Conservation (phyloP, 2,329 filamentous ascomycete genomes). For the Venturia aucupariae region DNA sequence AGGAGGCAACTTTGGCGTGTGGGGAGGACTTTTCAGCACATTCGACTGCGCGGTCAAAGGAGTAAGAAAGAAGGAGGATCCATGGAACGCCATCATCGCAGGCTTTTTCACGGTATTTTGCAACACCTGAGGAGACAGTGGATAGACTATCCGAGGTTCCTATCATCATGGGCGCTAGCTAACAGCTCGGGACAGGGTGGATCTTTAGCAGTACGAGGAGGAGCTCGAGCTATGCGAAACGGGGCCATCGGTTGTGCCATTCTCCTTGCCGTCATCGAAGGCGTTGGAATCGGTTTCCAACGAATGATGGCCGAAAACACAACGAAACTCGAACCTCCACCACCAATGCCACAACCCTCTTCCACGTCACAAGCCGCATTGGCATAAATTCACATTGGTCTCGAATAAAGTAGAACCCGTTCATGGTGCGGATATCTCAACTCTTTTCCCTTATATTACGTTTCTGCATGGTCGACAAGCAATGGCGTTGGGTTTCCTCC, state of each 20-base stretch:
- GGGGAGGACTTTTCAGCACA: slow-evolving; percentile 91
- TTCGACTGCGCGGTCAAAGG: slow-evolving; percentile 96
- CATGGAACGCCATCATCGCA: slow-evolving; percentile 95
- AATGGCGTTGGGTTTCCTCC: slow-evolving; percentile 7
- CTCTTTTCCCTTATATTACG: slow-evolving; percentile 7
- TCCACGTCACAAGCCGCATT: not conserved
- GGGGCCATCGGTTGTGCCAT: slow-evolving; percentile 94
- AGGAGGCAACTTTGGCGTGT: slow-evolving; percentile 95
- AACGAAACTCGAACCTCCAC: slow-evolving; percentile 56
- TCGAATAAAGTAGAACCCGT: not conserved
- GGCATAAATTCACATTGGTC: slow-evolving; percentile 1
- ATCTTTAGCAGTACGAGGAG: slow-evolving; percentile 82
- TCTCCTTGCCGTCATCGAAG: slow-evolving; percentile 90
- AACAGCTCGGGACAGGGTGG: slow-evolving; percentile 38
- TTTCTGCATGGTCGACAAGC: slow-evolving; percentile 7
- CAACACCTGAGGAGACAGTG: too few relatives aligned
- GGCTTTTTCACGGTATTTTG: slow-evolving; percentile 78
- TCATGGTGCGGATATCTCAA: slow-evolving; percentile 4
- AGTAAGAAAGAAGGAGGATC: slow-evolving; percentile 88
- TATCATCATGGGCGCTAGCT: not conserved
- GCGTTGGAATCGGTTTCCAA: slow-evolving; percentile 91
- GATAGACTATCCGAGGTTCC: not conserved
- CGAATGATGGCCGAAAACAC: slow-evolving; percentile 89
- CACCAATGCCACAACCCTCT: slow-evolving; percentile 22
- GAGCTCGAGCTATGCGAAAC: slow-evolving; percentile 84